Base-by-base conservation (phyloP, 2,329 filamentous ascomycete species). In the Apiospora rasikravindrae region DNA sequence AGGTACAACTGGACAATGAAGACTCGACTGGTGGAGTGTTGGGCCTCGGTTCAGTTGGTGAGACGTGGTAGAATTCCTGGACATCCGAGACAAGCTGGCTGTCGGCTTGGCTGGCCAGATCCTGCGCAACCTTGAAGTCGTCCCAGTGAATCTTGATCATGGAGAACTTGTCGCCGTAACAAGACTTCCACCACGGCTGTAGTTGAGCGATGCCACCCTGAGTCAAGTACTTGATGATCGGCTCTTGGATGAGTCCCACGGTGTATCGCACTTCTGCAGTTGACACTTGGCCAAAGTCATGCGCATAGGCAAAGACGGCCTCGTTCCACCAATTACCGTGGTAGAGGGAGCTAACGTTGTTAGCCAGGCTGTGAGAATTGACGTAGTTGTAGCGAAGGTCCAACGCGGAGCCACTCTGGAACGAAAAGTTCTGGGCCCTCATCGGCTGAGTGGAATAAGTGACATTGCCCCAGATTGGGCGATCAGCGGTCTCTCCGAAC, bases 101-200 rank as follows among this genome's bases (percentile, higher is more conserved):
- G 1, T 92, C 93, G 79, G 93, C 94, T 73, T 91, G 89, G 26
- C 84, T 81, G 1, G 91, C 92, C 47, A 94, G 84, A n/a, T 79
- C 78, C 2, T 83, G 84, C 22, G 90, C 91, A 73, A 87, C 86
- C 2, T 84, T 77, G 76, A 91, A 93, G 76, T 94, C 92, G 67
- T 87, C 79, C 77, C 93, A 94, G 77, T 94, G 92, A 78, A 91
- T 94, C 22, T 84, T 82, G 37, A 94, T 85, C 57, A 94, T 82
- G 8, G 86, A 83, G 67, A 89, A 84, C 14, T 88, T 85, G 14
- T 85, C 86, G 0, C 81, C 79, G 76, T 93, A 93, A 85, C 91
- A 94, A 0, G 89, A 91, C 75, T 87, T 86, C 93, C 93, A 95
- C 33, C 94, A 83, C 4, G 92, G 92, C 42, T 88, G 85, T 89